Base-by-base conservation (phyloP, 108 stramenopile genomes). In the Discostella stelligeroides region DNA sequence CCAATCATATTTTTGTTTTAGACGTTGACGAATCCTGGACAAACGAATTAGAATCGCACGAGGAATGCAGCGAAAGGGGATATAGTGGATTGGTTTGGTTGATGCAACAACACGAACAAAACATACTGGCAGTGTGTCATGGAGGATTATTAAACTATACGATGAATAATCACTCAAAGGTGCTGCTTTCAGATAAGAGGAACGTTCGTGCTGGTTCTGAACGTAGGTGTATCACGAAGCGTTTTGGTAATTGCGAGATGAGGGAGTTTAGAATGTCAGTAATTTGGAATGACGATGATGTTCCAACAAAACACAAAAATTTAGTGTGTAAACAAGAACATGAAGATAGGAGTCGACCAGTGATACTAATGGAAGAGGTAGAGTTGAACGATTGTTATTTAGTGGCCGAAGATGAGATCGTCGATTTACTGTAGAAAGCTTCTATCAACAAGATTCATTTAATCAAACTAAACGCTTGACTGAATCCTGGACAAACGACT, bases 231-330 rank as follows among this genome's bases (percentile, higher is more conserved):
- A 75, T 82, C 10, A 61, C 82, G 1, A 60, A 75, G 23, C 30
- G 92, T 59, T 93, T 93, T 70, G 89, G 84, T 28, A 93, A 93
- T 68, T 93, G 92, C 64, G 92, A 93, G 60, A 34, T 90, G 61
- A 81, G 92, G 51, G 74, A 73, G 40, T 91, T 86, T 68, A 56
- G 63, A 25, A 60, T 90, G 29, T 50, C 63, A 29, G 75, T 68
- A 60, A 51, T 57, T 20, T 55, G 12, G 39, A 43, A 50, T 24
- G 13, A 24, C 15, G 49, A 23, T 54, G 63, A 60, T 9, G 25
- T 48, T 43, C 17, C 11, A 20, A 47, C 27, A n/a, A 41, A 47
- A n/a, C 18, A 25, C 7, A 39, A 40, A 10, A 37, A 15, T 23
- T 12, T 24, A 15, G 23, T n/a, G 39, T 41, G n/a, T 3, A 51